A percentile compares a stretch with the other conserved stretches of the same genome.
phyloP scores from a whole-genome alignment of 1,139 yeast genomes.

The Protomyces lactucae-debilis region DNA sequence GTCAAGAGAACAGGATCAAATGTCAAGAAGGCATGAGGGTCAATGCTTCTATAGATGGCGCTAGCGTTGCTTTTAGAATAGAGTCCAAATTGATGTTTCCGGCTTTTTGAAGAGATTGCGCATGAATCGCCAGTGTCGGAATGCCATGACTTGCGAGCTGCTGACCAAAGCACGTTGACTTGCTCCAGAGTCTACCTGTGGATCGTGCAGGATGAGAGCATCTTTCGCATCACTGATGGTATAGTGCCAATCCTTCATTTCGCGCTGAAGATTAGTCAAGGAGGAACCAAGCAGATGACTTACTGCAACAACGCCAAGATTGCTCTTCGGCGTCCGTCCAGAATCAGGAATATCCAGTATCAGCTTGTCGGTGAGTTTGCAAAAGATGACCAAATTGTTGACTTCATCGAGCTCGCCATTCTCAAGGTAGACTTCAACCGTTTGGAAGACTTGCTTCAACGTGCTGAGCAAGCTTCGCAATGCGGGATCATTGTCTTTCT shows the following conservation, averaged over 20 bases:
- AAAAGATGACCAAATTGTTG: slow-evolving; percentile 18
- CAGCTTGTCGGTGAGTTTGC: not conserved
- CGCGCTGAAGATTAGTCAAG: slow-evolving; percentile 1
- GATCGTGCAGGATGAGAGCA: slow-evolving; percentile 4
- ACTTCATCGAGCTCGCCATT: slow-evolving; percentile 4
- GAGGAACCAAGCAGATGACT: not conserved
- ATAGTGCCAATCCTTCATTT: slow-evolving; percentile 9
- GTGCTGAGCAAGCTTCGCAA: slow-evolving; percentile 1
- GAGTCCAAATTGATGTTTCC: slow-evolving; percentile 6
- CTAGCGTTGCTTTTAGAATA: not conserved
- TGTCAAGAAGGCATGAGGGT: not conserved
- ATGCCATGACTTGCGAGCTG: slow-evolving; percentile 5
- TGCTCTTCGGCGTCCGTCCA: not conserved
- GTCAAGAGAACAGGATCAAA: slow-evolving; percentile 53
- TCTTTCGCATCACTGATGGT: not conserved
- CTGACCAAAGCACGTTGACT: not conserved
- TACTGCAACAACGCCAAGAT: slow-evolving; percentile 1
- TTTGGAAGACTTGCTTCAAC: slow-evolving; percentile 1
- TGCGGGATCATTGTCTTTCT: not conserved
- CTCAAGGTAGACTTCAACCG: slow-evolving; percentile 13
- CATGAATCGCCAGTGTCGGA: slow-evolving; percentile 18
- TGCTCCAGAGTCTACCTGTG: not conserved
- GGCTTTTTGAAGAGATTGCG: slow-evolving; percentile 6
- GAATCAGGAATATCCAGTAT: slow-evolving; percentile 5
- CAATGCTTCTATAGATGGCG: not conserved